Percentiles rank a stretch among this genome's conserved stretches.
These are phyloP conservation scores for Solanum clarkiae DNA, from an alignment of 257 asterid species.

Conservation along the genomic window DNA sequence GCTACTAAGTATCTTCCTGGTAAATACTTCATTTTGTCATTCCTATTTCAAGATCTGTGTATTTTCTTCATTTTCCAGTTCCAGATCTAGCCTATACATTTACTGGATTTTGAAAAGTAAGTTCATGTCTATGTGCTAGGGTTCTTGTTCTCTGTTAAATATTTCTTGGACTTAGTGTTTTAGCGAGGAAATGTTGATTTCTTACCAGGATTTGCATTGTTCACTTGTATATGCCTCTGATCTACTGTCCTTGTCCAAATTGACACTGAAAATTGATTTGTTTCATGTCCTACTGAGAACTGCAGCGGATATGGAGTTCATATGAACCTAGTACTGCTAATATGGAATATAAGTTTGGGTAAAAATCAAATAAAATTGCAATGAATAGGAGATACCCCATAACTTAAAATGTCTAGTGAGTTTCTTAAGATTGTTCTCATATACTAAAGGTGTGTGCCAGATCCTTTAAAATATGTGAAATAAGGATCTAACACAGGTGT, in stretches of 20 bases:
- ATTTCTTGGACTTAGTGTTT: neutral
- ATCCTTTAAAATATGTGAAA: no score
- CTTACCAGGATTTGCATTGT: no score
- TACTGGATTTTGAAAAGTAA: no score
- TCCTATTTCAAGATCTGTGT: neutral
- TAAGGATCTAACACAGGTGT: no score
- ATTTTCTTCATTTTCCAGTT: neutral
- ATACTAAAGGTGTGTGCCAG: no score
- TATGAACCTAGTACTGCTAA: neutral
- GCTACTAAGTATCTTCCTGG: slow-evolving; percentile 40
- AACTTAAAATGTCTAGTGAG: no score
- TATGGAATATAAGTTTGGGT: neutral
- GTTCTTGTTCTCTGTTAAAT: neutral
- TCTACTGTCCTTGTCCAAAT: no score
- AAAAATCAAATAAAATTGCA: neutral
- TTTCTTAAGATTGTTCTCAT: no score
- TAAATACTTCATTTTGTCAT: neutral
- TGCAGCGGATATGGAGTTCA: neutral
- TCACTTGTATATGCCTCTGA: no score
- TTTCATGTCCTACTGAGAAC: neutral
- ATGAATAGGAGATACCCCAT: neutral
- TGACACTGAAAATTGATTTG: neutral
- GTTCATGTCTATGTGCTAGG: neutral
- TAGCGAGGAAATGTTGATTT: neutral
- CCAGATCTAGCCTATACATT: neutral